Evolutionary conservation across 768 basidiomycete species (phyloP), one percentile per base, ranked within the genome.

Genomic region (Macrolepiota albuminosa): DNA sequence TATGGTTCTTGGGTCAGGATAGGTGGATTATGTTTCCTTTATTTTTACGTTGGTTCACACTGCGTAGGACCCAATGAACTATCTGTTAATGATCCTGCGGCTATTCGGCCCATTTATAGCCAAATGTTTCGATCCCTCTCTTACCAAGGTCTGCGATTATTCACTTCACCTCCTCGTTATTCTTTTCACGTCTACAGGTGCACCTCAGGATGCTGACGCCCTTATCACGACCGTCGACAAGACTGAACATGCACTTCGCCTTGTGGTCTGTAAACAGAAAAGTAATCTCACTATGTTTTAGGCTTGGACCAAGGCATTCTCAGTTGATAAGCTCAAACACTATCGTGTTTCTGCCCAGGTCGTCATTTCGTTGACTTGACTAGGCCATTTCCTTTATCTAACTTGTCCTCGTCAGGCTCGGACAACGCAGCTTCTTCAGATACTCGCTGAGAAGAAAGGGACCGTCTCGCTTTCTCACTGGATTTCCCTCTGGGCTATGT

Each of bases 11-110:
- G 72, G 55, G 63, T 76, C 42, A 68, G 75, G 29, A 68, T 69
- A 39, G 75, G 72, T 76, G 55, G 3, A 63, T 57, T 43, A 42
- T 14, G 9, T 4, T 11, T 13, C 13, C 13, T 9, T 13, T 4
- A 39, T 39, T 4, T 11, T 42, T 58, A 11, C 33, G 50, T 24
- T n/a, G 47, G 31, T 33, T 6, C 4, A 46, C 21, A 7, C 26
- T 14, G 54, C 21, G 51, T 57, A 76, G 75, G 75, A 24, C 75
- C 75, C 34, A 75, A 76, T 42, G 75, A 76, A 59, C 58, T 76
- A 6, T 75, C 75, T 39, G 58, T 76, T 24, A 60, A 69, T 59
- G 56, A 63, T 62, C 47, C 62, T 61, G 58, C 48, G 61, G 53
- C 71, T 52, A 55, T 66, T 54, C 60, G 70, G 60, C 55, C 66